Base-by-base conservation (phyloP, 176 grass and related monocot genomes). In the Raddia guianensis region DNA sequence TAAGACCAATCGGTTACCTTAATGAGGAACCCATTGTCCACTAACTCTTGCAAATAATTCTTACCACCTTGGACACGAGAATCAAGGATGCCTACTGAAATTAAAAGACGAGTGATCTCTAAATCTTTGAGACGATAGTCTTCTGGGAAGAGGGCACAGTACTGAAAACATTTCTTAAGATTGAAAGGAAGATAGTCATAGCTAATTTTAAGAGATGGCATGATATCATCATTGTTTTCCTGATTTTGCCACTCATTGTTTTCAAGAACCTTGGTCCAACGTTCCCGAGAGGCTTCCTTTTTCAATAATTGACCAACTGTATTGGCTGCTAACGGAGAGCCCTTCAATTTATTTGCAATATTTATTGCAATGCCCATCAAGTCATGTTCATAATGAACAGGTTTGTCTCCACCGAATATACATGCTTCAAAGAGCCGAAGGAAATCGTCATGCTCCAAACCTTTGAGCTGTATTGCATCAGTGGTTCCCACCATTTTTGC, bases 161-260 rank as follows among this genome's bases (percentile, higher is more conserved):
- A 82, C 7, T 45, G 43, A 45, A 74, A 74, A 53, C 80, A 83
- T 34, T 53, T 82, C 16, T 73, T 63, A 6, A 82, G 59, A 53
- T 82, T 33, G 59, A 82, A 82, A 0, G 80, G 70, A 18, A 83
- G 80, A 3, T 83, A 74, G 8, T 83, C 59, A 33, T 83, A 83
- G 70, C 70, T 83, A 55, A 83, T 83, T 66, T 55, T 83, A 0
- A 83, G 5, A 5, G 70, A 48, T 3, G 80, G 59, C 8, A 83
- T 74, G n/a, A 83, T 74, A 33, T 55, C 59, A 52, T 74, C 35
- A 0, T 12, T 35, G 5, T 65, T 11, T 1, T 21, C 18, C 55
- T 44, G 48, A 0, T 74, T 33, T 83, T 18, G n/a, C 80, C 70
- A 83, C n/a, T 82, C 59, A 32, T 83, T 21, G 0, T 53, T 74